phyloP scores from a whole-genome alignment of 2,329 filamentous ascomycete genomes.

The Aureobasidium sp. region DNA sequence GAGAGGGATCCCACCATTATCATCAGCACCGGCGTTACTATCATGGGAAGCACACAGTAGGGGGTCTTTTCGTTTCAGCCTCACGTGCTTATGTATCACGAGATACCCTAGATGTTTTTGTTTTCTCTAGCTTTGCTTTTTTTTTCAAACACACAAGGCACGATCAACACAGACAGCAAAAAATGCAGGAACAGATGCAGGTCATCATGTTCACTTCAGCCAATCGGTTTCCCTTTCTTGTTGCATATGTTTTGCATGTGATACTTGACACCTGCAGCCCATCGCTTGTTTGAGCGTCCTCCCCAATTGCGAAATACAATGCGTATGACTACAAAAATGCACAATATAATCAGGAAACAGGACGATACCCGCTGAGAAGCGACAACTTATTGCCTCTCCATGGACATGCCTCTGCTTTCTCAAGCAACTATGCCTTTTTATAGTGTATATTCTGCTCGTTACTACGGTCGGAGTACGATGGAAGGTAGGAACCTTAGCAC shows the following conservation, averaged over 20 bases:
- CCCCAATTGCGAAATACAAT: too few relatives aligned
- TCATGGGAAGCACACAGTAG: neutral
- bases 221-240: neutral
- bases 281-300: too few relatives aligned
- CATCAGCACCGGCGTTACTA: neutral
- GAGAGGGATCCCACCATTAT: neutral
- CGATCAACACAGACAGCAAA: neutral
- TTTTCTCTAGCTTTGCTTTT: neutral
- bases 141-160: too few relatives aligned
- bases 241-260: neutral
- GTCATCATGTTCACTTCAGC: slow-evolving; percentile 6
- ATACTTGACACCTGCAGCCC: neutral
- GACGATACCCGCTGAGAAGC: too few relatives aligned
- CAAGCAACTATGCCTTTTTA: too few relatives aligned
- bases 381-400: too few relatives aligned
- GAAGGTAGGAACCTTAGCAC: too few relatives aligned
- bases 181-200: slow-evolving; percentile 8
- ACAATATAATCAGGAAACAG: too few relatives aligned
- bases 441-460: too few relatives aligned
- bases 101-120: slow-evolving; percentile 12
- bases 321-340: too few relatives aligned
- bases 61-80: neutral
- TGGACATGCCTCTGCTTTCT: too few relatives aligned
- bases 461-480: too few relatives aligned
- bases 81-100: slow-evolving; percentile 10